phyloP scores from a whole-genome alignment of 2,329 filamentous ascomycete genomes.

The Chrysoporthe austroafricana region DNA sequence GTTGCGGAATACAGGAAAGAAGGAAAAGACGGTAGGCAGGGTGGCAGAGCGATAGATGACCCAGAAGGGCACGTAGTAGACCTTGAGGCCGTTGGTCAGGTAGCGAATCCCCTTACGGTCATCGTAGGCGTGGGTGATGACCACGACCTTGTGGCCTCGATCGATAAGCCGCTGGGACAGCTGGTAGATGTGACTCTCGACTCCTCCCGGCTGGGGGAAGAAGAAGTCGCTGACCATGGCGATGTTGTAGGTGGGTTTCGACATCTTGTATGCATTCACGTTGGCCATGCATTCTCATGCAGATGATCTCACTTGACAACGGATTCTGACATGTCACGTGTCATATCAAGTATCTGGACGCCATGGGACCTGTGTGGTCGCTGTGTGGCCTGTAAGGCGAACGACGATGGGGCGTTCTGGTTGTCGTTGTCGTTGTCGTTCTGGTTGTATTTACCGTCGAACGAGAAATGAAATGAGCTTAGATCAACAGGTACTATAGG shows the following conservation, averaged over 20 bases:
- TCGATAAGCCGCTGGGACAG: slow-evolving; percentile 95
- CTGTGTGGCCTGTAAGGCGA: not conserved
- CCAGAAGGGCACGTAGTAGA: slow-evolving; percentile 96
- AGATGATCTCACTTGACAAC: slow-evolving; percentile 9
- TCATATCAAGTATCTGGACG: slow-evolving; percentile 7
- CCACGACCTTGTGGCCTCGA: slow-evolving; percentile 95
- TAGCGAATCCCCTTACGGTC: slow-evolving; percentile 92
- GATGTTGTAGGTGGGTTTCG: slow-evolving; percentile 67
- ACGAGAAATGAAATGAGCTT: not conserved
- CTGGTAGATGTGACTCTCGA: slow-evolving; percentile 99
- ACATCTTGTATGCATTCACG: slow-evolving; percentile 43
- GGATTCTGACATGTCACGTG: not conserved
- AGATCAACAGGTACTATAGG: not conserved
- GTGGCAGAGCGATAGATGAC: slow-evolving; percentile 93
- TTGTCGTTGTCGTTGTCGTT: not conserved
- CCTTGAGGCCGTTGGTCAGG: slow-evolving; percentile 95
- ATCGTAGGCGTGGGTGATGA: slow-evolving; percentile 94
- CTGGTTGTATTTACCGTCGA: too few species aligned
- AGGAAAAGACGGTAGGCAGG: slow-evolving; percentile 96
- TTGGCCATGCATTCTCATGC: not conserved
- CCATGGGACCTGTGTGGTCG: not conserved
- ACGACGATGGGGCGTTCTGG: not conserved
- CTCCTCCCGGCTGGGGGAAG: slow-evolving; percentile 94
- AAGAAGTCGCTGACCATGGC: slow-evolving; percentile 99
- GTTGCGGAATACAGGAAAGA: slow-evolving; percentile 96